phyloP scores from a whole-genome alignment of 2,329 filamentous ascomycete genomes.

The Chaetomiaceae sp. region DNA sequence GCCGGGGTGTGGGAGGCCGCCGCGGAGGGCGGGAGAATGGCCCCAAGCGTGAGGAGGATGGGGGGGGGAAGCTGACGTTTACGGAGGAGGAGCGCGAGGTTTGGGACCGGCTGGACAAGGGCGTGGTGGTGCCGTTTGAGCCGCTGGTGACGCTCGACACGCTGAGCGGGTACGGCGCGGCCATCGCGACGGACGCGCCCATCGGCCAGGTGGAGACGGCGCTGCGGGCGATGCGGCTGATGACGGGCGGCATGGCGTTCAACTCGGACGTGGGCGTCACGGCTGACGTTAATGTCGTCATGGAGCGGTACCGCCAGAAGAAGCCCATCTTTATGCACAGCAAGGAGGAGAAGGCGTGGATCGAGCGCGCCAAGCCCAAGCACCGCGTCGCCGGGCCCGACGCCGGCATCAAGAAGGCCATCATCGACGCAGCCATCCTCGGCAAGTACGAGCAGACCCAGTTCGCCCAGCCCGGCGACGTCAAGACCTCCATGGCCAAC shows the following conservation, averaged over 20 bases:
- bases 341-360: slow-evolving; percentile 30
- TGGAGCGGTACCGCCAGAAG: slow-evolving; percentile 23
- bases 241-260: slow-evolving; percentile 36
- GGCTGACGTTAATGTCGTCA: slow-evolving; percentile 19
- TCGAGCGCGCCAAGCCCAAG: slow-evolving; percentile 20
- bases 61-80: slow-evolving; percentile 16
- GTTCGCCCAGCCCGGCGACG: slow-evolving; percentile 29
- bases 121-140: slow-evolving; percentile 29
- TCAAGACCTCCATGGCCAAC: slow-evolving; percentile 30
- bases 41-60: background rate
- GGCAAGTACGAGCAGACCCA: slow-evolving; percentile 34
- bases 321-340: slow-evolving; percentile 38
- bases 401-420: slow-evolving; percentile 28
- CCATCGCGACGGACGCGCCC: slow-evolving; percentile 31
- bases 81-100: slow-evolving; percentile 25
- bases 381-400: slow-evolving; percentile 22
- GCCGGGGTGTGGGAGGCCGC: background rate
- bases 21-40: background rate
- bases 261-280: slow-evolving; percentile 27
- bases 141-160: slow-evolving; percentile 32
- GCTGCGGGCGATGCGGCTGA: slow-evolving; percentile 36
- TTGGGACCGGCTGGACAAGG: slow-evolving; percentile 29
- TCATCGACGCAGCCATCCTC: slow-evolving; percentile 35
- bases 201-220: slow-evolving; percentile 33
- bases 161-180: slow-evolving; percentile 36